Evolutionary conservation across 1,139 yeast species (phyloP), one percentile per base, ranked within the genome.

Genomic region (Sugiyamaella xylanicola): DNA sequence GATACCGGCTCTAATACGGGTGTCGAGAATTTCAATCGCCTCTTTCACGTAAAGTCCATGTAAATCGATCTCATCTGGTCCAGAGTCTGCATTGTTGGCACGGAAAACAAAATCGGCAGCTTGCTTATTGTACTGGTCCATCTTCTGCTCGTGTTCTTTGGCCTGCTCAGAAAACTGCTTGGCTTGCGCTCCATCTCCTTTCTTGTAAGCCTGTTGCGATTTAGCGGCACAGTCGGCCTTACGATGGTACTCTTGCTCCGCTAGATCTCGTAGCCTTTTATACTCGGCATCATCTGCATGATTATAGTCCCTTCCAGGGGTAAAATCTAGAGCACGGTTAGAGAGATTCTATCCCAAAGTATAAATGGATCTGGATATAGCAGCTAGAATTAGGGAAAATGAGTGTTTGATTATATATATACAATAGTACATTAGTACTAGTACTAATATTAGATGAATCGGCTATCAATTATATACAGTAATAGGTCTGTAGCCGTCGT

Each of bases 41-140:
- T 93, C 98, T 48, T 86, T 87, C 36, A 92, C 95, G 63, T 79
- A 91, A 40, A 93, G 76, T 0, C 99, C 99, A 70, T 93, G 99
- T 57, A 93, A 77, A 72, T 93, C 98, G 60, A 93, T 90, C 72
- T 93, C 98, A 69, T 90, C 88, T 16, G 78, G 79, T 32, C 82
- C 85, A 32, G 95, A 85, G 67, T 91, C 97, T 35, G 89, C 82
- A 67, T 93, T 93, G 69, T 93, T 93, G 63, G 87, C 93, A 48
- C 86, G 77, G 69, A 92, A 92, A 1, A 91, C 98, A 68, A 86
- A 92, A 68, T 85, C 92, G 0, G 97, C 97, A 0, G 98, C 99
- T 69, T 85, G 82, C 32, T 77, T 74, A 72, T 91, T 91, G 68
- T 78, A 82, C 42, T 76, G 71, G 55, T 90, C 96, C 40, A 92